Base-by-base conservation (phyloP, 495 filamentous ascomycete genomes). In the Neurospora africana region DNA sequence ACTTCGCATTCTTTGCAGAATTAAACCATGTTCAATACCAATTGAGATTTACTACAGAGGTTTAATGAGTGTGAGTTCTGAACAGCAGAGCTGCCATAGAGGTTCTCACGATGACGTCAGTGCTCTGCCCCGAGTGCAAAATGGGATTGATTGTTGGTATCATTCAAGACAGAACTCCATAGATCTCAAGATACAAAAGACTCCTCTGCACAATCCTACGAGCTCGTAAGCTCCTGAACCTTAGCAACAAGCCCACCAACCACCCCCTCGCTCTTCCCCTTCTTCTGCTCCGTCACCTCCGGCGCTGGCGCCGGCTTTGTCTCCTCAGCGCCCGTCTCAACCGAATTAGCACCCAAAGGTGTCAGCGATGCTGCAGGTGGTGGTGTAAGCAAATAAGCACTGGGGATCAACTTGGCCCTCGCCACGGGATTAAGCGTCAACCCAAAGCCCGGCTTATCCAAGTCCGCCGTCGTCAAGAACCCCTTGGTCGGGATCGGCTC, bases 391-490 rank as follows among this genome's bases (percentile, higher is more conserved):
- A 97, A 84, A 39, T 87, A 85, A 33, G 86, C 82, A 8, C 92
- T 92, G 39, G 92, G 87, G 70, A 97, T 91, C 70, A 97, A 82
- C 77, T 84, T 86, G 11, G 82, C 78, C 68, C 89, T 85, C n/a
- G 92, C 93, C 17, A 83, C 84, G 0, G 92, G 93, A 78, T 95
- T 97, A 27, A 97, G 77, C 47, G 93, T 93, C 40, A 97, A 85
- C 9, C 94, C 94, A 78, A 97, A 97, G 0, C 94, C 94, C 6
- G 94, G 94, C 86, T 91, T 95, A 80, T 97, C 92, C 36, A 97
- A 83, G 58, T 92, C 87, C 0, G 89, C 86, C 5, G 93, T 86
- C 73, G 92, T 90, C 35, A 97, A 84, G 78, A 88, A 95, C 5
- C 94, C 94, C 68, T 93, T 88, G 11, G 83, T 88, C 2, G 94